Evolutionary conservation across 305 asterid species (phyloP).

Genomic region (Solanum chacoense): DNA sequence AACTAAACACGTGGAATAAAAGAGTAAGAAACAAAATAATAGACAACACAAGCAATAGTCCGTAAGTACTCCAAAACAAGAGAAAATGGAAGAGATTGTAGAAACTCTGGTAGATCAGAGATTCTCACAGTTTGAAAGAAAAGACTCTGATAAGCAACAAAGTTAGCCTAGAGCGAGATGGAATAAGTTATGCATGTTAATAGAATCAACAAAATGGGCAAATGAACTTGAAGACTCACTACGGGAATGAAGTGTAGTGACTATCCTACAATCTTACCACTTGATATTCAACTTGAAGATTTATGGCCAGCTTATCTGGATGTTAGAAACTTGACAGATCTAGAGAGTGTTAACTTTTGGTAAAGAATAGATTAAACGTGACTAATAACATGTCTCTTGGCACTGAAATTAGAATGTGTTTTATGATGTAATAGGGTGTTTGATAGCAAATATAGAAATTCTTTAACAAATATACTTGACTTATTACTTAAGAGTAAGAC

Average conservation of each 20-base stretch:
- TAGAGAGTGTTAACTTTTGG: not conserved
- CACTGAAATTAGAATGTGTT: not conserved
- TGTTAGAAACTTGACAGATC: not conserved
- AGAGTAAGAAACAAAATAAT: not conserved
- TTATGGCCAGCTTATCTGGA: not conserved
- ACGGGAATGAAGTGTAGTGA: not conserved
- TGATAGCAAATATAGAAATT: not conserved
- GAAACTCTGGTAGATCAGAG: not conserved
- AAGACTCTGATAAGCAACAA: not conserved
- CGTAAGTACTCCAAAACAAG: not conserved
- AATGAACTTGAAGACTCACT: not conserved
- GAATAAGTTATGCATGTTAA: not conserved
- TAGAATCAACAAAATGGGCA: not conserved
- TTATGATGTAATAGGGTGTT: not conserved
- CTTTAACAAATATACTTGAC: not conserved
- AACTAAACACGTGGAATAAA: not conserved
- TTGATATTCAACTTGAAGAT: not conserved
- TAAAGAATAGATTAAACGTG: not conserved
- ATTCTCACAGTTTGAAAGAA: not conserved
- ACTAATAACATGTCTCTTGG: not conserved
- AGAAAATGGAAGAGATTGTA: not conserved
- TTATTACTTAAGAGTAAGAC: not conserved
- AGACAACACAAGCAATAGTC: not conserved
- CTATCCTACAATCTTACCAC: not conserved
- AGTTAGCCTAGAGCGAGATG: not conserved